Base-by-base conservation (phyloP, 352 stramenopile species). In the Pythium monospermum region DNA sequence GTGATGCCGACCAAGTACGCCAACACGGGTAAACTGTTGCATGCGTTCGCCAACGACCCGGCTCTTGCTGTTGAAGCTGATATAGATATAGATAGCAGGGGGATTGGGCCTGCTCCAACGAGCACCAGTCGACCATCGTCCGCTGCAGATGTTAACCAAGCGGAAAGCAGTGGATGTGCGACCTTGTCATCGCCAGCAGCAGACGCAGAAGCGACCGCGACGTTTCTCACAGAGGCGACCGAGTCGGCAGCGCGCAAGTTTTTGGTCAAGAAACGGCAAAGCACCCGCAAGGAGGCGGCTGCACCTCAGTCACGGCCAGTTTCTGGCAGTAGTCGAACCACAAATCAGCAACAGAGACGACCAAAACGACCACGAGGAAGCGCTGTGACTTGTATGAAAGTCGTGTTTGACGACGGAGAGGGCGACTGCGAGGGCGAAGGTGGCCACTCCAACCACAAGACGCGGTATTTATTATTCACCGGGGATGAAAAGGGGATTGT, bases 41-140 rank as follows among this genome's bases (percentile, higher is more conserved):
- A 87, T 41, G 66, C 72, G 6, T 84, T 90, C 46, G 21, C 60
- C 0, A 90, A 90, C 27, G 58, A 81, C 31, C 63, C 76, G 2
- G 50, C 27, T 1, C 26, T 10, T 23, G 2, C 46, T 21, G 23
- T n/a, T n/a, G n/a, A n/a, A n/a, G n/a, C n/a, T n/a, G n/a, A n/a
- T n/a, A n/a, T n/a, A n/a, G n/a, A n/a, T n/a, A n/a, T n/a, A n/a
- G 45, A 39, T 8, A 52, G 31, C 32, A n/a, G n/a, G n/a, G n/a
- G n/a, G n/a, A 23, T 43, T 22, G 6, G 5, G 8, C 21, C 4
- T 39, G 65, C 27, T 47, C 15, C 32, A 2, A 38, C 5, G 26
- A 43, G 13, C 30, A 68, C 7, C 40, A 58, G 22, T 1, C 13
- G 16, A 52, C 55, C 31, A 49, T 62, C n/a, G 51, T n/a, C n/a